phyloP scores from a whole-genome alignment of 176 grass and related monocot species.

The Lolium multiflorum region DNA sequence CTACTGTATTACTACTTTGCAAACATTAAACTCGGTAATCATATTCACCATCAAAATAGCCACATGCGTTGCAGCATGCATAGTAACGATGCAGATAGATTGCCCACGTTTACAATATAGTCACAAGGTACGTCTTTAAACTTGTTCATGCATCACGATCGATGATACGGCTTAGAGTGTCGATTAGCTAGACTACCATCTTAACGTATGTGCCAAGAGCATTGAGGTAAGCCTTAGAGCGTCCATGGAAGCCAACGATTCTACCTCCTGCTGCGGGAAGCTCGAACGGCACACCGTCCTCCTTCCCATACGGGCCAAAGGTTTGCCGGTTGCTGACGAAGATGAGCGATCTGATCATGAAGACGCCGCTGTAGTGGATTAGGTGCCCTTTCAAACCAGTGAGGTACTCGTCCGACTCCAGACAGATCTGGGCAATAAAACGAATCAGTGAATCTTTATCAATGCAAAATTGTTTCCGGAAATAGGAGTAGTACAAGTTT shows the following conservation, averaged over 20 bases:
- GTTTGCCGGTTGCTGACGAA: not conserved
- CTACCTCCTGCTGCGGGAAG: not conserved
- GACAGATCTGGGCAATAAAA: not conserved
- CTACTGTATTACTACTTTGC: too few relatives aligned
- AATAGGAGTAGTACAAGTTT: too few relatives aligned
- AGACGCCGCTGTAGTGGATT: not conserved
- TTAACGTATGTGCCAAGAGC: not conserved
- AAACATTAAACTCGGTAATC: too few relatives aligned
- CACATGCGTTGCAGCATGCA: too few relatives aligned
- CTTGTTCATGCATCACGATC: too few relatives aligned
- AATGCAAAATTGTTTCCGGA: not conserved
- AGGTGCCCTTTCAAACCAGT: not conserved
- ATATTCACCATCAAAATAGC: too few relatives aligned
- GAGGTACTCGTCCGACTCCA: not conserved
- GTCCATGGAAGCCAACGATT: not conserved
- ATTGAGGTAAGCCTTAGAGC: not conserved
- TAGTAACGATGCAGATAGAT: too few relatives aligned
- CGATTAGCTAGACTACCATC: not conserved
- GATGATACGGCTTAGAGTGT: too few relatives aligned
- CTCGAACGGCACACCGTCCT: not conserved
- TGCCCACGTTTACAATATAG: too few relatives aligned
- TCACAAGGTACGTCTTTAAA: too few relatives aligned
- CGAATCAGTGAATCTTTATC: not conserved
- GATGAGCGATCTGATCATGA: not conserved
- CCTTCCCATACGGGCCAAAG: not conserved